Evolutionary conservation across 192 early-diverging fungal species (phyloP).

Genomic region (Coemansia sp.): DNA sequence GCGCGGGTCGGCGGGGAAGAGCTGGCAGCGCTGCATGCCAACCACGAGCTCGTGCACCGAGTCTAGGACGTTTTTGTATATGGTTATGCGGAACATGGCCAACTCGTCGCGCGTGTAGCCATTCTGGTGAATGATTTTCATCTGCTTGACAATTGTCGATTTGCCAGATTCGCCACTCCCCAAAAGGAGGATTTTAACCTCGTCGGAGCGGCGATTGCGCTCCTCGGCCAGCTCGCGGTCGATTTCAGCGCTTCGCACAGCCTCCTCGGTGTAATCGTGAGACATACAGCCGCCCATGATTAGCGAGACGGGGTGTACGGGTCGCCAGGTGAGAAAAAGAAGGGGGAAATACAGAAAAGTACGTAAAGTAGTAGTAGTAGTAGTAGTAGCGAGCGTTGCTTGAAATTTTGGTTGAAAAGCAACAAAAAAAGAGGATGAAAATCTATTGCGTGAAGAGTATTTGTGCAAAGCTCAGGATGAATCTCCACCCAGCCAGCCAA

Average conservation of each 20-base stretch:
- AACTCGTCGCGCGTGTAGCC: constrained; percentile 83
- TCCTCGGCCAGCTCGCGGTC: constrained; percentile 58
- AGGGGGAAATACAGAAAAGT: constrained; percentile 1
- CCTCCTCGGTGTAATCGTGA: constrained; percentile 51
- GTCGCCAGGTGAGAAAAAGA: not conserved
- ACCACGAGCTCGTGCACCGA: constrained; percentile 73
- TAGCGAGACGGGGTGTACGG: constrained; percentile 1
- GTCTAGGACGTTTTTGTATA: constrained; percentile 86
- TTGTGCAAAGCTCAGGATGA: constrained; percentile 1
- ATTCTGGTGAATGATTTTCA: constrained; percentile 96
- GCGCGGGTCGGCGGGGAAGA: constrained; percentile 55
- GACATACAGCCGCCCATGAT: constrained; percentile 58
- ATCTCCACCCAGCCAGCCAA: not conserved
- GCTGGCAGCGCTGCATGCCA: constrained; percentile 65
- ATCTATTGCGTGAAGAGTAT: not conserved
- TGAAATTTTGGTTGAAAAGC: not conserved
- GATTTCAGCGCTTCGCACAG: constrained; percentile 55
- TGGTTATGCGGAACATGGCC: constrained; percentile 68
- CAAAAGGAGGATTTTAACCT: constrained; percentile 59
- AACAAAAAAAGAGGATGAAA: not conserved
- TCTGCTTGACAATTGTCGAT: constrained; percentile 95
- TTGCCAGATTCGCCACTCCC: constrained; percentile 93
- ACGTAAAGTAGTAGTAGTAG: not conserved
- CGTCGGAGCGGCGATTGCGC: constrained; percentile 51
- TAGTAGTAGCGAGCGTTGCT: not conserved